Evolutionary conservation across 108 stramenopile species (phyloP).

Genomic region (Ochromonas danica): DNA sequence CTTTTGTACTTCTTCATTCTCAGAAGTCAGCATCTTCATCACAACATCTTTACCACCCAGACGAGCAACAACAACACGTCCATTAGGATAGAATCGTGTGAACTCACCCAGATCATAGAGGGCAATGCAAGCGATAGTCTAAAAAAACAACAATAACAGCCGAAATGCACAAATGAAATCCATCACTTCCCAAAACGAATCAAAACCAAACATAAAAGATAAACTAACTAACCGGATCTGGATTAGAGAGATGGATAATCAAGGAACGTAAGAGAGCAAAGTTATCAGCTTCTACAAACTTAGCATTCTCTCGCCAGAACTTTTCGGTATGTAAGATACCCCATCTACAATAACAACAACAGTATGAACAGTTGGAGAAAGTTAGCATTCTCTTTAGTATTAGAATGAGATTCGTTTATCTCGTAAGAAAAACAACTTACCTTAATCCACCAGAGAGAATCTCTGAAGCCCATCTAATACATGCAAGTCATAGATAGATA

Average conservation of each 20-base stretch:
- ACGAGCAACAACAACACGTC: conserved; percentile 61
- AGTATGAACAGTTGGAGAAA: conserved; percentile 33
- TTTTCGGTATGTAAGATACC: conserved; percentile 87
- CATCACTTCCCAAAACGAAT: too few relatives aligned
- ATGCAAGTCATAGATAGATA: neutral
- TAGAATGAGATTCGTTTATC: conserved; percentile 4
- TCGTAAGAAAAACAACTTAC: neutral
- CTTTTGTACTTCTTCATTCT: conserved; percentile 82
- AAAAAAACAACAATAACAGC: conserved; percentile 3
- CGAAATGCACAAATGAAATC: too few relatives aligned
- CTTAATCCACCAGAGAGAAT: neutral
- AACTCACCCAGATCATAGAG: conserved; percentile 96
- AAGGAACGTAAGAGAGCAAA: conserved; percentile 59
- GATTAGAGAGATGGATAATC: neutral
- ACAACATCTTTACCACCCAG: conserved; percentile 88
- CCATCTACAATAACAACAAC: conserved; percentile 81
- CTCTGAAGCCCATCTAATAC: neutral
- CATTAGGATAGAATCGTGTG: conserved; percentile 91
- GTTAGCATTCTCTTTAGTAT: conserved; percentile 33
- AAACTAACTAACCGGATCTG: conserved; percentile 11
- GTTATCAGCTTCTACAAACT: conserved; percentile 52
- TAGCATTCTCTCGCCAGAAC: conserved; percentile 69
- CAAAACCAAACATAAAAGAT: neutral
- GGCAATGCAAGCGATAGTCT: conserved; percentile 82
- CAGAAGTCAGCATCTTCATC: conserved; percentile 87